Base-by-base conservation (phyloP, 257 asterid species). In the Petunia axillaris region DNA sequence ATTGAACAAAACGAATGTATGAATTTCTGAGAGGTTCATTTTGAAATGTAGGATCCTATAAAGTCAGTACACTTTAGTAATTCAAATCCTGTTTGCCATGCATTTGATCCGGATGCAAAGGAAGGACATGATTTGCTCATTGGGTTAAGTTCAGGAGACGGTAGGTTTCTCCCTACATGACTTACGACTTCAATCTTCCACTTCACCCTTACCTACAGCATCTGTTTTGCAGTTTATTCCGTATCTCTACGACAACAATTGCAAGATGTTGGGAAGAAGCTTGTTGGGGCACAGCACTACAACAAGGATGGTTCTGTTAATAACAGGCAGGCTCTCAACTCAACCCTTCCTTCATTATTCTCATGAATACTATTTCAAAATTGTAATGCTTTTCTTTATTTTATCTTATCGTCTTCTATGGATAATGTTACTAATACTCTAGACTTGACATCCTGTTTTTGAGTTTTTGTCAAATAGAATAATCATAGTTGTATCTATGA, bases 231-330 rank as follows among this genome's bases (percentile, higher is more conserved):
- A 96, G 99, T 96, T 80, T 96, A 96, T 84, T 94, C 98, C 1
- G 97, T 91, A 76, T 93, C 99, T 82, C 89, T 96, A 80, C 91
- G 98, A 75, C 98, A 94, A 55, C 99, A 96, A 84, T 82, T 96
- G 58, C 98, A 93, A 88, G 99, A 96, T 85, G 93, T 91, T 67
- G 98, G 98, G 85, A 96, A 96, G 94, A 96, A 96, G 97, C 98
- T 94, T 81, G 93, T 94, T 82, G 99, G 96, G 75, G 97, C 99
- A 82, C 98, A 93, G 83, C 99, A 96, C 86, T 96, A 94, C 88
- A 96, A 96, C 88, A 96, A 96, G 89, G 99, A 96, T 78, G 99
- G 99, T 84, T 54, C 93, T 79, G 88, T 96, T 83, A 96, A 93
- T 68, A 91, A 82, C 78, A 94, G 89, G 97, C 87, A 88, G 82